Percentiles rank a stretch among this genome's conserved stretches.
Evolutionary conservation across 1,284 basidiomycete species (phyloP).

Genomic region (Pyrrhoderma noxium): DNA sequence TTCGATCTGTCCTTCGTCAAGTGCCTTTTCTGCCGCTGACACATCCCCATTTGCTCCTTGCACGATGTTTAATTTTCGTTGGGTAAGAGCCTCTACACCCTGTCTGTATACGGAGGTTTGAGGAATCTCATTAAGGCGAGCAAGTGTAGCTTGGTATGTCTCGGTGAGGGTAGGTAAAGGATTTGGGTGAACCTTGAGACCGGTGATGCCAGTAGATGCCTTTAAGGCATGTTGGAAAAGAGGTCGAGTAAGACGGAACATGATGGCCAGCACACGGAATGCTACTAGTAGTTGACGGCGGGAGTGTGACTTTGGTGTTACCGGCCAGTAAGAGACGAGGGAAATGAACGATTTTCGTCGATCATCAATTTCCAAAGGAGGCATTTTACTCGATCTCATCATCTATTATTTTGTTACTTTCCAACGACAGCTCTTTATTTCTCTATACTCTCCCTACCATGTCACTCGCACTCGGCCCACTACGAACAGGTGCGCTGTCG

Average conservation of each 20-base stretch:
- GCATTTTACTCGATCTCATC: neutral
- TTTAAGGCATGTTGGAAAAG: constrained; percentile 60
- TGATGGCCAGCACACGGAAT: constrained; percentile 26
- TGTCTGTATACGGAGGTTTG: constrained; percentile 84
- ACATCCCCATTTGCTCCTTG: constrained; percentile 63
- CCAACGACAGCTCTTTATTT: neutral
- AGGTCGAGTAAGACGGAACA: constrained; percentile 77
- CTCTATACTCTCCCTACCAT: constrained; percentile 5
- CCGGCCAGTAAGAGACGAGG: neutral
- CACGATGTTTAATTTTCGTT: constrained; percentile 72
- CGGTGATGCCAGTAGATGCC: constrained; percentile 74
- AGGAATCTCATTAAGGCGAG: constrained; percentile 66
- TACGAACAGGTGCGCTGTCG: constrained; percentile 8
- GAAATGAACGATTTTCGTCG: neutral
- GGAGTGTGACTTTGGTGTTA: neutral
- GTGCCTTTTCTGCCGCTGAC: constrained; percentile 57
- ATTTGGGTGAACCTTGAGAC: constrained; percentile 65
- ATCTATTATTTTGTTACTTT: neutral
- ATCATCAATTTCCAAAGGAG: constrained; percentile 4
- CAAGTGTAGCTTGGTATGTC: constrained; percentile 78
- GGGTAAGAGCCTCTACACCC: constrained; percentile 82
- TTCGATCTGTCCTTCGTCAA: constrained; percentile 79
- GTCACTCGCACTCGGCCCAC: constrained; percentile 14
- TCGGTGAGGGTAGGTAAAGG: constrained; percentile 73
- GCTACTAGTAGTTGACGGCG: neutral